These are phyloP conservation scores for Fistulina hepatica DNA, from an alignment of 1,284 basidiomycete species.

Conservation along the genomic window DNA sequence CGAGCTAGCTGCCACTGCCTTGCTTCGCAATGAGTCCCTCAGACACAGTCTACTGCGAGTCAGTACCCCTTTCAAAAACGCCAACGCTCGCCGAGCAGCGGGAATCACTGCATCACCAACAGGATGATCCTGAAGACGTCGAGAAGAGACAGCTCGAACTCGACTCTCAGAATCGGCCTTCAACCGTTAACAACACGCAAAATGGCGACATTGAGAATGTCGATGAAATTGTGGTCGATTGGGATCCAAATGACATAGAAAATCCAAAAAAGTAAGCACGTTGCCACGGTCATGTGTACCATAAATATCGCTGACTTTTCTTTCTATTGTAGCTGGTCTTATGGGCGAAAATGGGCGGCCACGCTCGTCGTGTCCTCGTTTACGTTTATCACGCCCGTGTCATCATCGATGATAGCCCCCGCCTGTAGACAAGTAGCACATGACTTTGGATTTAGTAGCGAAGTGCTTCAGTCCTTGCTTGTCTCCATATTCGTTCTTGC, in stretches of 20 bases:
- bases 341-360: slow-evolving; percentile 49
- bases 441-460: slow-evolving; percentile 45
- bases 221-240: slow-evolving; percentile 36
- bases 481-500: slow-evolving; percentile 62
- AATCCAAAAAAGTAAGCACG: slow-evolving; percentile 54
- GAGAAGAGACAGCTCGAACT: too few species aligned
- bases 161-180: too few species aligned
- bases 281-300: neutral
- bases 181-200: neutral
- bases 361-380: slow-evolving; percentile 51
- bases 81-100: too few species aligned
- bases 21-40: too few species aligned
- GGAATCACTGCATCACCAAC: too few species aligned
- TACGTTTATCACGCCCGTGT: slow-evolving; percentile 56
- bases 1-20: too few species aligned
- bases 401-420: slow-evolving; percentile 67
- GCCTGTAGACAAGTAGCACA: slow-evolving; percentile 41
- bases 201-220: slow-evolving; percentile 2
- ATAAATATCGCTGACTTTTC: neutral
- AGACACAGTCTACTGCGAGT: too few species aligned
- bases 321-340: slow-evolving; percentile 44
- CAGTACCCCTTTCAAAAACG: too few species aligned
- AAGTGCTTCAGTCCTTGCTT: slow-evolving; percentile 43
- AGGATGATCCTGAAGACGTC: too few species aligned
- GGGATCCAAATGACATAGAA: slow-evolving; percentile 49